Base-by-base conservation (phyloP, 306 rosid species). In the Aeschynomene evenia region DNA sequence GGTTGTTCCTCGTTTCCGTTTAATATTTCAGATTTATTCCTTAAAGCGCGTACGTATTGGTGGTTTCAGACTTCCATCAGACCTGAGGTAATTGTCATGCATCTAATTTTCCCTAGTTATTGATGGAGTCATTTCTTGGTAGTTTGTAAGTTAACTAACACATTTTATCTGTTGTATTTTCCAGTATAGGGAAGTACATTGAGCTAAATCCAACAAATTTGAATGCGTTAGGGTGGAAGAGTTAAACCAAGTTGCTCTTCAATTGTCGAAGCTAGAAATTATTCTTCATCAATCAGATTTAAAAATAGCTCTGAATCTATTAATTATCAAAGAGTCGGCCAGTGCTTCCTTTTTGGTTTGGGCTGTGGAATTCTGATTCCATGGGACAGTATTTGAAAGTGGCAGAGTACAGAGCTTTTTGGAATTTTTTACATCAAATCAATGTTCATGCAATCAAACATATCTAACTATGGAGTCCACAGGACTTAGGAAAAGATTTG, bases 11-110 rank as follows among this genome's bases (percentile, higher is more conserved):
- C 66, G 66, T 45, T 79, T 64, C 34, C 68, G 68, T 54, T 83
- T 64, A 51, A 54, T 75, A 45, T 79, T 69, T 63, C 91, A 93
- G 98, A 85, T 93, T 72, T 75, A 93, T 78, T 84, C 98, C 10
- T 79, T 93, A 68, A 93, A 90, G 85, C 91, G 98, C 23, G 85
- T 90, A 40, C 85, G 98, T 36, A 84, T 93, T 4, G 96, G 87
- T 40, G 84, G 96, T 63, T 93, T 80, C 79, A 86, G 83, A 79
- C 98, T 93, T 82, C 98, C 97, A 9, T 7, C 91, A 45, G 96
- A 86, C 87, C 91, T 93, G 45, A 94, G 98, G 98, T 93, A 84
- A 74, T 73, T 61, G 50, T 23, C 40, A 55, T 78, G 24, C 22
- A 45, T 80, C 50, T 34, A 26, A 19, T 45, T 65, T 43, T 15